Conservation (phyloP, 2,329 filamentous ascomycete species). For the Exophiala calicioides region DNA sequence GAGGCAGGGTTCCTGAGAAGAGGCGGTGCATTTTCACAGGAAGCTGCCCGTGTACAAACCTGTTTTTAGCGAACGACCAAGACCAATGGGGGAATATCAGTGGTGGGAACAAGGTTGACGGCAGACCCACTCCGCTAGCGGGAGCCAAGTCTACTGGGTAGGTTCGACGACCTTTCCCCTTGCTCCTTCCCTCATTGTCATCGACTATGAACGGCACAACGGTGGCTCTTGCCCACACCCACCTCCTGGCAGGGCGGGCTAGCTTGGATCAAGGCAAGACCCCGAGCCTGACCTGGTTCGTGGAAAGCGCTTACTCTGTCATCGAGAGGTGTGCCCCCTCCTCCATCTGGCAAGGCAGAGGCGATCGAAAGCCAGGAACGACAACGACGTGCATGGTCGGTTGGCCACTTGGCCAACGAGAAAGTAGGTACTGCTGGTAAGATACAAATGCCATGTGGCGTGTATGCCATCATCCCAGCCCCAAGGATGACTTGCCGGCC, state of each 20-base stretch:
- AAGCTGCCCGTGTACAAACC: slow-evolving; percentile 12
- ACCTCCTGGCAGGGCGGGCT: neutral
- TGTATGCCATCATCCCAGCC: slow-evolving; percentile 8
- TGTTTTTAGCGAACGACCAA: slow-evolving; percentile 11
- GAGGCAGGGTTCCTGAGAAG: too few species aligned
- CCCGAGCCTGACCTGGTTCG: slow-evolving; percentile 6
- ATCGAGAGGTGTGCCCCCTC: slow-evolving; percentile 19
- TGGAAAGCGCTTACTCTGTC: slow-evolving; percentile 10
- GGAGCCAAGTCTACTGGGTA: slow-evolving; percentile 14
- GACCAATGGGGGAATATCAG: neutral
- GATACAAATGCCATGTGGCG: slow-evolving; percentile 23
- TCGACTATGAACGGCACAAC: neutral
- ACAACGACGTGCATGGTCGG: slow-evolving; percentile 16
- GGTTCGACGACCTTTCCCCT: neutral
- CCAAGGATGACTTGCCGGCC: slow-evolving; percentile 3
- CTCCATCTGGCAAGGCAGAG: slow-evolving; percentile 23
- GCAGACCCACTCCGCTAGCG: slow-evolving; percentile 2
- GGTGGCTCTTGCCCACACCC: neutral
- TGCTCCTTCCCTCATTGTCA: neutral
- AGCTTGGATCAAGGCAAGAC: slow-evolving; percentile 9
- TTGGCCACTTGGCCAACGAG: neutral
- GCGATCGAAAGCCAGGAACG: slow-evolving; percentile 25
- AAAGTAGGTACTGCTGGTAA: neutral
- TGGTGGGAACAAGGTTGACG: slow-evolving; percentile 13
- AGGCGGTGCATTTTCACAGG: too few species aligned